Base-by-base conservation (phyloP, 1,139 yeast species). In the Magnusiomyces magnusii region DNA sequence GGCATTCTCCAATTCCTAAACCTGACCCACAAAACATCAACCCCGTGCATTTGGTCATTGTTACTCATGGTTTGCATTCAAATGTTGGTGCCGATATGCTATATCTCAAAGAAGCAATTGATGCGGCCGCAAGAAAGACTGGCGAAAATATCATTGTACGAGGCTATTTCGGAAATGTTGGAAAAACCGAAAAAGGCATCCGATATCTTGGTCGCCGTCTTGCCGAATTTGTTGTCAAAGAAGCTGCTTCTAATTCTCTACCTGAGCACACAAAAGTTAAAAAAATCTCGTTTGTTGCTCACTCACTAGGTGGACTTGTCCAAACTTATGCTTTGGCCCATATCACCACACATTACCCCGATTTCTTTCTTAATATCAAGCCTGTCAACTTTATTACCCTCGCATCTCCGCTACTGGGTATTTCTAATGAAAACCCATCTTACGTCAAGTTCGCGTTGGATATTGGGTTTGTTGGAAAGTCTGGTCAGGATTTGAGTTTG, bases 301-400 rank as follows among this genome's bases (percentile, higher is more conserved):
- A 93, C 72, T 92, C 98, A 0, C 75, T 93, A 39, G 99, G 99
- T 39, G 99, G 99, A 0, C 76, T 89, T 52, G 86, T 87, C 2
- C 98, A 93, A 72, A 83, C 95, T 0, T 93, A 90, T 76, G 95
- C 98, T 1, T 81, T 93, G 52, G 96, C 97, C 0, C 90, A 90
- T 69, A 79, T 87, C 41, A 80, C 84, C 54, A 78, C 80, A 56
- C 85, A 83, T 63, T 83, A 84, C 68, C 95, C 97, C 0, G 81
- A 85, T 76, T 83, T 87, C 62, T 90, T 93, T 65, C 73, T 75
- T 62, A 74, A 76, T 23, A 80, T 88, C 3, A 74, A 77, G 60
- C 97, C 97, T 0, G 78, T 84, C n/a, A 89, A 91, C 68, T 92
- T 91, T 70, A 80, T 93, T 36, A 79, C 96, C 0, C 67, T 93